Evolutionary conservation across 352 stramenopile genomes (phyloP).

Genomic region (Globisporangium irregulare): DNA sequence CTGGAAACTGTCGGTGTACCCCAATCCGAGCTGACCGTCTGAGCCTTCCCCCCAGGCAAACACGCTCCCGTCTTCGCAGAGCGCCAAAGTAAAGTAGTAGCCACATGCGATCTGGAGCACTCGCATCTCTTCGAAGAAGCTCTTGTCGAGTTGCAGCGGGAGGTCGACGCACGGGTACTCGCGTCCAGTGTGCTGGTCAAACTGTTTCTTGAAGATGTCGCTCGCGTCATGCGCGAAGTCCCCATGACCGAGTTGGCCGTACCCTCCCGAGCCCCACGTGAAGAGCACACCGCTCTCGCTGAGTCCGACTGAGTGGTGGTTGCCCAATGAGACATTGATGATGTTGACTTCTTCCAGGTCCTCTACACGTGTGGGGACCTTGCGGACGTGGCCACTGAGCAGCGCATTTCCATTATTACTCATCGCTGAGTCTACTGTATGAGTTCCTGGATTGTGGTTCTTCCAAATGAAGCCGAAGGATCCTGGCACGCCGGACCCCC

Average conservation of each 20-base stretch:
- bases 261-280: constrained; percentile 67
- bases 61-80: constrained; percentile 70
- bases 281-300: constrained; percentile 57
- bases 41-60: constrained; percentile 77
- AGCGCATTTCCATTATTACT: background rate
- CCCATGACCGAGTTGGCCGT: constrained; percentile 71
- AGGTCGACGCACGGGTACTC: constrained; percentile 69
- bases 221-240: constrained; percentile 38
- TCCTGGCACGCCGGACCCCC: constrained; percentile 56
- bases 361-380: constrained; percentile 54
- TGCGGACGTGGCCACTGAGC: constrained; percentile 20
- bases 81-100: constrained; percentile 65
- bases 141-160: constrained; percentile 64
- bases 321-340: constrained; percentile 41
- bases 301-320: constrained; percentile 68
- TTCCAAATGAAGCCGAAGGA: constrained; percentile 60
- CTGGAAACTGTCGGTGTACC: constrained; percentile 58
- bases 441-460: background rate
- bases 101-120: constrained; percentile 69
- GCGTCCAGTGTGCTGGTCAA: constrained; percentile 61
- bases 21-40: constrained; percentile 64
- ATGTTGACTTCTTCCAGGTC: constrained; percentile 61
- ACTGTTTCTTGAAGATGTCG: constrained; percentile 63
- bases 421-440: background rate
- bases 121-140: constrained; percentile 72